A percentile compares a stretch with the other conserved stretches of the same genome.
Evolutionary conservation across 2,329 filamentous ascomycete genomes (phyloP).

Genomic region (Taxawa tesnikishii): DNA sequence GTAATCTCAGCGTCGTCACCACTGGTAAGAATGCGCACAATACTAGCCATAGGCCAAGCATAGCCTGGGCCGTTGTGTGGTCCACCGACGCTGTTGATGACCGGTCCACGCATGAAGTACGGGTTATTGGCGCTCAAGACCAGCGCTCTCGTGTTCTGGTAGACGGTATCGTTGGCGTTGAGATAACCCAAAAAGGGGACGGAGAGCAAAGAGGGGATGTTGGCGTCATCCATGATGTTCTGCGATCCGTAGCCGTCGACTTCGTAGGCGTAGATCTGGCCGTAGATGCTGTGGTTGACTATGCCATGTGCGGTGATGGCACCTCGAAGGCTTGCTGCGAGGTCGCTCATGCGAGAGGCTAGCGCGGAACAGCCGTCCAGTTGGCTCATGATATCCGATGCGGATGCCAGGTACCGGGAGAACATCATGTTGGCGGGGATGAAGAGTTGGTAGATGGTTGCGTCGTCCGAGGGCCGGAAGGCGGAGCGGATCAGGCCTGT

Average conservation of each 20-base stretch:
- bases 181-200: constrained; percentile 52
- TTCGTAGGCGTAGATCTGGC: constrained; percentile 35
- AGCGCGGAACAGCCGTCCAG: constrained; percentile 38
- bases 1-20: constrained; percentile 34
- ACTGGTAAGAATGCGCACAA: constrained; percentile 38
- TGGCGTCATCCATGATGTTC: constrained; percentile 61
- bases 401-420: constrained; percentile 45
- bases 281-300: constrained; percentile 13
- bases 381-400: constrained; percentile 39
- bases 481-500: constrained; percentile 37
- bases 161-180: constrained; percentile 25
- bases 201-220: constrained; percentile 54
- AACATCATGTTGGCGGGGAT: constrained; percentile 59
- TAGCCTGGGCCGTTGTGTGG: constrained; percentile 33
- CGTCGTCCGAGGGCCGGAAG: constrained; percentile 38
- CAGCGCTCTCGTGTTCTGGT: constrained; percentile 32
- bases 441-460: constrained; percentile 37
- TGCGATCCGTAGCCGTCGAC: constrained; percentile 32
- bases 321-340: constrained; percentile 34
- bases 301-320: constrained; percentile 34
- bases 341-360: constrained; percentile 41
- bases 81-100: constrained; percentile 35
- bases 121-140: constrained; percentile 33
- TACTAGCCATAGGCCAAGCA: constrained; percentile 41
- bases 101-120: constrained; percentile 38